These are phyloP conservation scores for Fusarium anthophilum DNA, from an alignment of 2,329 filamentous ascomycete species.

Conservation along the genomic window DNA sequence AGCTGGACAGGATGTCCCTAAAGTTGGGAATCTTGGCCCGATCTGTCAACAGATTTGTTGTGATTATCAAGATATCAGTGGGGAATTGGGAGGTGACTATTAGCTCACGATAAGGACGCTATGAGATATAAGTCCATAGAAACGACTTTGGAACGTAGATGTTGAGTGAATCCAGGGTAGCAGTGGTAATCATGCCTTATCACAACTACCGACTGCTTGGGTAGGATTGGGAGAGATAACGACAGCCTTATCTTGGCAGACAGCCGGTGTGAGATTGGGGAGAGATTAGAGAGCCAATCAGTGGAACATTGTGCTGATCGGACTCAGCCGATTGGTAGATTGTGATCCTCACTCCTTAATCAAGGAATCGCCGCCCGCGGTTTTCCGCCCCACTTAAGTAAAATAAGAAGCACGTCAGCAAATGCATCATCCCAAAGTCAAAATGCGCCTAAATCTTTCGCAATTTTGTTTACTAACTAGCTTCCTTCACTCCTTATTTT, in stretches of 20 bases:
- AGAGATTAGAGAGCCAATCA: constrained; percentile 12
- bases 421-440: neutral
- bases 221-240: neutral
- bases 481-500: neutral
- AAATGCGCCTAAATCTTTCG: neutral
- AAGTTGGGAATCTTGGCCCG: neutral
- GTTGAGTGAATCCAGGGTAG: neutral
- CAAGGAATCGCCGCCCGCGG: constrained; percentile 13
- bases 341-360: neutral
- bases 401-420: neutral
- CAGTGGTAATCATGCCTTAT: neutral
- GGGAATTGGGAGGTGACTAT: neutral
- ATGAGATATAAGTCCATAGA: neutral
- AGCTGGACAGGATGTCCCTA: no score
- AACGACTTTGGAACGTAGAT: neutral
- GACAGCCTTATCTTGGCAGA: neutral
- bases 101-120: neutral
- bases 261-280: neutral
- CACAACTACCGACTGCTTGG: neutral
- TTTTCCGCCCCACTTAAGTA: neutral
- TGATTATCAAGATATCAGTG: neutral
- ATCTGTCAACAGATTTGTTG: neutral
- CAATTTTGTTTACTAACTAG: neutral
- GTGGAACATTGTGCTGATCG: neutral
- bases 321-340: constrained; percentile 3